These are phyloP conservation scores for Fusarium bulbicola DNA, from an alignment of 2,329 filamentous ascomycete species.

Conservation along the genomic window DNA sequence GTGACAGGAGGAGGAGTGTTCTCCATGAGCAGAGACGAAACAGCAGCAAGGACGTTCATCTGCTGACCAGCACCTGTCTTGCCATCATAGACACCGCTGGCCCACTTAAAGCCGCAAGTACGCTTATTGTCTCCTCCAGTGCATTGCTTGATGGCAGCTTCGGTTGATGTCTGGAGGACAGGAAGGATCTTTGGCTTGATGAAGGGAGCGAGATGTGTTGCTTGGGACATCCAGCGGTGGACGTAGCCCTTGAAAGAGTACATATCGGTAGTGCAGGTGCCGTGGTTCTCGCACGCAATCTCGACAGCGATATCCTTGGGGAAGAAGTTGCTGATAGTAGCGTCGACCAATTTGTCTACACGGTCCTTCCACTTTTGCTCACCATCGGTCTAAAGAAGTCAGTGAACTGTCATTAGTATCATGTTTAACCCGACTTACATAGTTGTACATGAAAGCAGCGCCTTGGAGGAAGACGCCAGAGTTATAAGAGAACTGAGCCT, in stretches of 20 bases:
- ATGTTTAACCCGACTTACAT: constrained; percentile 45
- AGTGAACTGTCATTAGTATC: neutral
- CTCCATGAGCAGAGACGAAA: constrained; percentile 61
- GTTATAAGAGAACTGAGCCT: constrained; percentile 69
- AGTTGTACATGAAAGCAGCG: constrained; percentile 72
- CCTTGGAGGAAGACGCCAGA: constrained; percentile 67
- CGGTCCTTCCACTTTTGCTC: constrained; percentile 61
- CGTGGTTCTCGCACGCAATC: constrained; percentile 64
- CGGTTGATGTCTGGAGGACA: constrained; percentile 61
- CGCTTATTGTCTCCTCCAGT: constrained; percentile 58
- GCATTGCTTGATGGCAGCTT: constrained; percentile 65
- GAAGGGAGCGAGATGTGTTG: constrained; percentile 64
- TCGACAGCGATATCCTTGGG: constrained; percentile 67
- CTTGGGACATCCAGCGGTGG: constrained; percentile 64
- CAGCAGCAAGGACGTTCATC: constrained; percentile 66
- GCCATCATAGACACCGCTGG: constrained; percentile 59
- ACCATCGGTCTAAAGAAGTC: constrained; percentile 54
- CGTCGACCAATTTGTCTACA: constrained; percentile 52
- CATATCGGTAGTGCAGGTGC: constrained; percentile 70
- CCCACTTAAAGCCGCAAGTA: constrained; percentile 66
- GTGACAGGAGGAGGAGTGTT: constrained; percentile 54
- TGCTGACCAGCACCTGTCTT: constrained; percentile 67
- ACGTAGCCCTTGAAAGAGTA: constrained; percentile 70
- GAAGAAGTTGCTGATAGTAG: constrained; percentile 60
- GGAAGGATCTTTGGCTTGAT: constrained; percentile 60